Conservation (phyloP, 2,329 filamentous ascomycete genomes). For the Ascochyta lentis region DNA sequence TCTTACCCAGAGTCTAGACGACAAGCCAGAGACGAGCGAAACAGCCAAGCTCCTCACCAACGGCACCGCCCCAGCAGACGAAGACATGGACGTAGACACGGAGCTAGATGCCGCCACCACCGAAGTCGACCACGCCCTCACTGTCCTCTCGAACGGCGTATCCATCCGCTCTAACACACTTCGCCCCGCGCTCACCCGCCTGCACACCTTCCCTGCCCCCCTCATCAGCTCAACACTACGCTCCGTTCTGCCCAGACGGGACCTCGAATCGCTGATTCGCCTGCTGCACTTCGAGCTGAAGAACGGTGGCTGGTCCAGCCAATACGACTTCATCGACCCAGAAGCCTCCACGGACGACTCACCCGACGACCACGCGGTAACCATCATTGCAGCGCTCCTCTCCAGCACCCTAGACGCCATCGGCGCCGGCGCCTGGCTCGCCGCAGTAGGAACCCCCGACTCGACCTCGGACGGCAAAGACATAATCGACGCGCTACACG, state of each 20-base stretch:
- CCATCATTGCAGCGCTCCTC: slow-evolving; percentile 73
- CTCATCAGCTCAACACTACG: slow-evolving; percentile 70
- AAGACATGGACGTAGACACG: slow-evolving; percentile 44
- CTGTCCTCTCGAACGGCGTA: slow-evolving; percentile 70
- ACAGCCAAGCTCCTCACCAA: slow-evolving; percentile 52
- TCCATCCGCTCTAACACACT: slow-evolving; percentile 68
- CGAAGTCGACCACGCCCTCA: slow-evolving; percentile 72
- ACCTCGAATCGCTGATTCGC: slow-evolving; percentile 74
- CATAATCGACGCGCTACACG: slow-evolving; percentile 69
- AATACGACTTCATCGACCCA: slow-evolving; percentile 68
- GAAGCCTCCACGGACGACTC: slow-evolving; percentile 51
- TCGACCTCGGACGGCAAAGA: slow-evolving; percentile 64
- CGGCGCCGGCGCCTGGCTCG: slow-evolving; percentile 75
- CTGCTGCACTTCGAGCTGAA: slow-evolving; percentile 75
- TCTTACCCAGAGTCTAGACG: slow-evolving; percentile 73
- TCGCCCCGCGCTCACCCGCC: slow-evolving; percentile 71
- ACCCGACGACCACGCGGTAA: slow-evolving; percentile 71
- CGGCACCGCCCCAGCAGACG: slow-evolving; percentile 29
- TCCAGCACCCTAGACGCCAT: slow-evolving; percentile 78
- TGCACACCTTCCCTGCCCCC: slow-evolving; percentile 68
- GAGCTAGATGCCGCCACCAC: slow-evolving; percentile 51
- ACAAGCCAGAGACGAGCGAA: slow-evolving; percentile 35
- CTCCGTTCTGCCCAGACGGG: slow-evolving; percentile 67
- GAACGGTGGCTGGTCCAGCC: slow-evolving; percentile 76
- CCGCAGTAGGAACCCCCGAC: slow-evolving; percentile 56